A percentile compares a stretch with the other conserved stretches of the same genome.
Evolutionary conservation across 2,329 filamentous ascomycete species (phyloP).

Genomic region (Colletotrichum tanaceti): DNA sequence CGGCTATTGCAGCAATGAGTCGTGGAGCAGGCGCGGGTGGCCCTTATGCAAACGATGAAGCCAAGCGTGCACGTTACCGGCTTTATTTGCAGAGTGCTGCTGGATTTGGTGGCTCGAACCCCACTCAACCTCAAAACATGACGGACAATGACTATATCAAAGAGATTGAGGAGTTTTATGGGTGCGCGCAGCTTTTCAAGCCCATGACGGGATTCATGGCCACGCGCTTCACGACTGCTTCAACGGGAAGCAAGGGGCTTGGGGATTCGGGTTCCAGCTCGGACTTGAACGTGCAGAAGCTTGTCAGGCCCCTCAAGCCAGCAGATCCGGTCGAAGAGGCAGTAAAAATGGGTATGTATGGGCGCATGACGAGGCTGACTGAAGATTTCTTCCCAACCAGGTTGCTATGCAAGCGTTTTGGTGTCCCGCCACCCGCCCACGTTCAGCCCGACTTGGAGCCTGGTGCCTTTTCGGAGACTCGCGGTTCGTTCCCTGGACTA

Average conservation of each 20-base stretch:
- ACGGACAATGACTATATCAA: conserved; percentile 80
- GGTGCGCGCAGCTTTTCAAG: conserved; percentile 79
- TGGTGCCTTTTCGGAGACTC: background rate
- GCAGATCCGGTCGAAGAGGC: conserved; percentile 86
- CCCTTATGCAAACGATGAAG: conserved; percentile 86
- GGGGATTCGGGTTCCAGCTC: conserved; percentile 37
- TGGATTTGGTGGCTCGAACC: conserved; percentile 68
- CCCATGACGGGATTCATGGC: conserved; percentile 95
- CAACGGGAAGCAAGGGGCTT: conserved; percentile 54
- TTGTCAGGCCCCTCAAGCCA: conserved; percentile 64
- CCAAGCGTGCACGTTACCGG: conserved; percentile 83
- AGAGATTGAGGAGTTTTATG: conserved; percentile 81
- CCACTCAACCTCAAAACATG: conserved; percentile 56
- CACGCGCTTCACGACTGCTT: conserved; percentile 85
- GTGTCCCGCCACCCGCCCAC: conserved; percentile 80
- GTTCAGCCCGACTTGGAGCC: conserved; percentile 65
- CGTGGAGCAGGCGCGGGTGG: conserved; percentile 74
- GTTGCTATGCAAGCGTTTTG: conserved; percentile 94
- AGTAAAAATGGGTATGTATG: conserved; percentile 92
- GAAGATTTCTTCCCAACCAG: conserved; percentile 82
- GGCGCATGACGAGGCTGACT: conserved; percentile 80
- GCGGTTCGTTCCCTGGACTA: background rate
- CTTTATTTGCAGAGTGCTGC: conserved; percentile 83
- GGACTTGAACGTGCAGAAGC: conserved; percentile 53
- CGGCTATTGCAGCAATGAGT: conserved; percentile 75